A percentile compares a stretch with the other conserved stretches of the same genome.
Conservation (phyloP, 148 eudicot species). For the Rhododendron ferrugineum region DNA sequence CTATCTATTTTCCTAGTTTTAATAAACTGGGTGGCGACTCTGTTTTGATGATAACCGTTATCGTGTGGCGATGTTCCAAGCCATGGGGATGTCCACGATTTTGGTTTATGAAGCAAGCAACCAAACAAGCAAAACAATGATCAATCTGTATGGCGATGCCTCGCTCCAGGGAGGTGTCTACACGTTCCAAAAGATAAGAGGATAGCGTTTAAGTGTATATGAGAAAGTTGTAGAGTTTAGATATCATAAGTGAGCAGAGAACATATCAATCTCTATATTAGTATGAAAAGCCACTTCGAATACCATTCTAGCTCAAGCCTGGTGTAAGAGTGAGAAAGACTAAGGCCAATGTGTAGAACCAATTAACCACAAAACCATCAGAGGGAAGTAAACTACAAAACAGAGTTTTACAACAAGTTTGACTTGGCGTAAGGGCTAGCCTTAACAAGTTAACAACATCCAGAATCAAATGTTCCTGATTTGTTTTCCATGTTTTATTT, state of each 20-base stretch:
- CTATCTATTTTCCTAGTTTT: too few relatives aligned
- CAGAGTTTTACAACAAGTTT: not conserved
- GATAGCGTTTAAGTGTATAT: not conserved
- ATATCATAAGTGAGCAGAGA: not conserved
- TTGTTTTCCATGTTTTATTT: not conserved
- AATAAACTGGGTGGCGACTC: too few relatives aligned
- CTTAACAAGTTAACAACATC: not conserved
- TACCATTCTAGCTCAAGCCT: not conserved
- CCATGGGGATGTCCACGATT: too few relatives aligned
- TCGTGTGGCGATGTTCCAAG: too few relatives aligned
- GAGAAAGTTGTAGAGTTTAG: not conserved
- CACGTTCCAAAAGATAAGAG: conserved; percentile 14
- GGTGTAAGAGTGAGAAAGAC: too few relatives aligned
- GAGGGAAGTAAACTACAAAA: not conserved
- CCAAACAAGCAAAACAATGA: too few relatives aligned
- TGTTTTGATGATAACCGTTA: too few relatives aligned
- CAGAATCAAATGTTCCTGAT: not conserved
- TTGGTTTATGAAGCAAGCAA: too few relatives aligned
- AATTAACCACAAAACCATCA: not conserved
- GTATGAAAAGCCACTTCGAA: not conserved
- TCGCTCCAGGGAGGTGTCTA: too few relatives aligned
- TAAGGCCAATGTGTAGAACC: not conserved
- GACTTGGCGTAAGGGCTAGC: not conserved
- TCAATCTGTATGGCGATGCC: too few relatives aligned
- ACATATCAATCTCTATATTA: not conserved